Evolutionary conservation across 805 yeast genomes (phyloP), one percentile per base, ranked within the genome.

Genomic region (Nakazawaea ernobii): DNA sequence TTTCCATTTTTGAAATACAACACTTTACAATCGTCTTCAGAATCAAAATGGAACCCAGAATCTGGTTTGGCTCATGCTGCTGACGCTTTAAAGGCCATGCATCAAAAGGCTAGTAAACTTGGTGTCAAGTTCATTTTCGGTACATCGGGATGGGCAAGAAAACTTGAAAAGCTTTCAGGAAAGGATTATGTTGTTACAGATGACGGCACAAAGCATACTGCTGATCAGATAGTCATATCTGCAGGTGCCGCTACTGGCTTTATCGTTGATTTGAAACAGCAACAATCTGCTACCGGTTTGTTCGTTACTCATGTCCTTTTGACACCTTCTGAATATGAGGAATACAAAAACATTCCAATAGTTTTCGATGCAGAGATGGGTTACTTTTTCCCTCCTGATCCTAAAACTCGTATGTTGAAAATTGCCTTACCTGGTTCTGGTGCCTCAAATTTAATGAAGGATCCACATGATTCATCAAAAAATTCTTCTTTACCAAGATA

Each of bases 351-450:
- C 45, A 65, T 70, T 27, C 77, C 79, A 8, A 60, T 74, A 28
- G 60, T 74, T 7, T 73, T 74, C 54, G 69, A 71, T 50, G 61
- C 75, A 1, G 73, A 68, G 39, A 55, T 61, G 59, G 79, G 79
- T 0, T 74, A 73, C 51, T 71, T 70, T 53, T 74, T 74, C 59
- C 77, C 78, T 4, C 80, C 80, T 17, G 78, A 74, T 52, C 61
- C 63, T 6, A 65, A 59, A 2, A 68, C 70, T 0, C 60, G 55
- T 17, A 49, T 60, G 17, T 26, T 68, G 52, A 74, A 74, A 52
- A 60, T 74, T 39, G 74, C 73, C 1, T 52, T 69, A 15, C 67
- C 68, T 1, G 67, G 61, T 37, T 53, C 64, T 6, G 73, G 71
- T 33, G 62, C 69, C 13, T 55, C 58, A 4, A 51, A 52, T 35